Base-by-base conservation (phyloP, 257 asterid genomes). In the Petrea volubilis region DNA sequence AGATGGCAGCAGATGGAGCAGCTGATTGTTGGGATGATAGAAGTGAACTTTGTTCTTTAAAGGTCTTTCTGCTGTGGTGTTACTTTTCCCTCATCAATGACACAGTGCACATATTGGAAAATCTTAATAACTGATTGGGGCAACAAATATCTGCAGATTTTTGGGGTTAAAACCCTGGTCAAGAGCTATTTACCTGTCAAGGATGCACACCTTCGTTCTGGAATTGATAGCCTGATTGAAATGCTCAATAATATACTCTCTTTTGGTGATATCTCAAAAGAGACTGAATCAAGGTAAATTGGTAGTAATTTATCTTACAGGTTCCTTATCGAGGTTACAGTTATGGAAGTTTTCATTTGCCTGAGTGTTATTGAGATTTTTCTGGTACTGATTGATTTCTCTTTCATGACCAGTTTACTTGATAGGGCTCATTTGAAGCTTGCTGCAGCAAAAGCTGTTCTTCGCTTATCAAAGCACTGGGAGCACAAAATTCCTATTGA, bases 401-500 rank as follows among this genome's bases (percentile, higher is more conserved):
- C 7, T 33, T 33, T 2, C 38, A 33, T 33, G 7, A 2, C 38
- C 38, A 33, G 38, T 7, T 33, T 33, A 33, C 38, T 33, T 33
- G 38, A 33, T 33, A 92, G 68, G 80, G 98, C 97, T 53, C 98
- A 95, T 83, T 46, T 95, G 81, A 95, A 82, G 84, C 97, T 95
- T 75, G 96, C 96, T 78, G 99, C 99, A 36, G 98, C 96, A 21
- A 95, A 95, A 78, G 91, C 99, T 75, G 80, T 95, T 79, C 98
- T 95, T 81, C 99, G 99, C 71, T 79, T 95, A 31, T 92, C 95
- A 46, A 95, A 83, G 79, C 85, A 82, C 70, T 95, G 99, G 99
- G 99, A 95, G 75, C 93, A 92, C 63, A 92, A 87, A 83, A 90
- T 95, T 81, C 96, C 99, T 0, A 73, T 83, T 64, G 96, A 92